Evolutionary conservation across 768 basidiomycete species (phyloP), one percentile per base, ranked within the genome.

Genomic region (Termitomyces bulborhizus): DNA sequence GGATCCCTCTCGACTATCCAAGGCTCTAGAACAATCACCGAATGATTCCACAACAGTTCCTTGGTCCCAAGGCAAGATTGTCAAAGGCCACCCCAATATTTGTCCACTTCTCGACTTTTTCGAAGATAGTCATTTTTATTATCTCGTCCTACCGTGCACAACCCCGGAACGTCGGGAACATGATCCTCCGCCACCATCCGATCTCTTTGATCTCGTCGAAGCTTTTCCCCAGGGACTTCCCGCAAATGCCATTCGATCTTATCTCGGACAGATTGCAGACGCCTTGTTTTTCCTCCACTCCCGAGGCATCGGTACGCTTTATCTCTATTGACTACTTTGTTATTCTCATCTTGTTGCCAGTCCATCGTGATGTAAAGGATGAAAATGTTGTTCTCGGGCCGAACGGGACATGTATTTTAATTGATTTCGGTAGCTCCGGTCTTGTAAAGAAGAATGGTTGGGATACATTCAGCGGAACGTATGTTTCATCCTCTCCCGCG

Each of bases 291-390:
- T 98, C 73, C 74, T 99, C 40, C 96, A 99, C 68, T 76, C 83
- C 8, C 90, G 87, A 61, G 93, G 93, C 52, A 97, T 99, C 56
- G 91, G 96, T 89, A 64, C 67, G 84, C 21, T 58, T 21, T 5
- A 49, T 12, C 26, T 21, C 21, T 46, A n/a, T 37, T 44, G 21
- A 44, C 12, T 5, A 32, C 12, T 12, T 49, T 8, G 37, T 49
- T 46, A 48, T 51, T 42, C 41, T 46, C 43, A 58, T 46, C 47
- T 34, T 41, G 39, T 62, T 47, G 60, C 9, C 60, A 91, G 90
- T 98, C 9, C 96, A 99, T 69, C 90, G 96, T 51, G 96, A 99
- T 65, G 86, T 99, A 69, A 99, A 99, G 72, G 96, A 99, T 63
- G 96, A 99, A 69, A 97, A 98, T 67, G 89, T 93, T 15, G 86